Evolutionary conservation across 495 filamentous ascomycete genomes (phyloP), one percentile per base, ranked within the genome.

Genomic region (Penicillium turbatum): DNA sequence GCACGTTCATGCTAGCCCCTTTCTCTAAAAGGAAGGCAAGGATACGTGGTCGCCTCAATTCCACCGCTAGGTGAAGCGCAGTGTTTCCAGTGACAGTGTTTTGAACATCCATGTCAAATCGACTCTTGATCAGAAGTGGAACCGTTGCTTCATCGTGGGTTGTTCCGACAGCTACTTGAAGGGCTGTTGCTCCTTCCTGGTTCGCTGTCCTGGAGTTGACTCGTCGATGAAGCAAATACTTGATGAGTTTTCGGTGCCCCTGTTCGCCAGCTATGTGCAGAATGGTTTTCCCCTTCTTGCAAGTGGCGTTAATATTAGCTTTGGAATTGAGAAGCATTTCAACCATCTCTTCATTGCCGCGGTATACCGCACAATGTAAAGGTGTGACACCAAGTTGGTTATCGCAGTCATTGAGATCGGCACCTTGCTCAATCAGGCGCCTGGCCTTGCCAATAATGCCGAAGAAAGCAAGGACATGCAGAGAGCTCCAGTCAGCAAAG

Each of bases 341-440:
- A 6, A 70, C 61, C 60, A 76, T 74, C n/a, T 69, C 60, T 0
- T 70, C 69, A 29, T 76, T 50, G 2, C 76, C 74, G 9, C 43
- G 61, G 32, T 59, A 47, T 1, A 69, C 68, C 0, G 74, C 75
- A 50, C 70, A 73, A n/a, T 73, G 70, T 2, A 73, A 37, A 13
- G 68, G 57, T 0, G 63, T 68, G 0, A 69, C 2, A 2, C 57
- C 47, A 0, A 67, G 34, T 0, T 35, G 26, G 13, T 73, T 71
- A 5, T 73, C 63, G 0, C 41, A 36, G 0, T 37, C 50, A 37
- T 71, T 48, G 17, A 72, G 36, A 19, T 65, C 36, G 0, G 55
- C 66, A 0, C 70, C 68, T 40, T 74, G 63, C 1, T 60, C 61
- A 31, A 74, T 32, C 0, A 70, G 52, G 0, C 69, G 68, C 29